Evolutionary conservation across 2,329 filamentous ascomycete genomes (phyloP).

Genomic region (Aspergillus piperis): DNA sequence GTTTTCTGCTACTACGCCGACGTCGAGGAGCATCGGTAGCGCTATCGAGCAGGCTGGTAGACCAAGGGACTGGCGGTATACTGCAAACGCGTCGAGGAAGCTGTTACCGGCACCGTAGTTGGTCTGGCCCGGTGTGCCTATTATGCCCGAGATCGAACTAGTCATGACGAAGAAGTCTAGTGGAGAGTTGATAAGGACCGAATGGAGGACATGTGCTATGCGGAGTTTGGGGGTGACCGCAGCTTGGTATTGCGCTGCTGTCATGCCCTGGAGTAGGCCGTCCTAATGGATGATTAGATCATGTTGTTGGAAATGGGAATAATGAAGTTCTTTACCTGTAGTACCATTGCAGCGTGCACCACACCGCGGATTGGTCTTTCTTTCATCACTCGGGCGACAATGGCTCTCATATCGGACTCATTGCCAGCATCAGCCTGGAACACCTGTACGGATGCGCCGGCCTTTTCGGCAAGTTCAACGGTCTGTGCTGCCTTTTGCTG

Average conservation of each 20-base stretch:
- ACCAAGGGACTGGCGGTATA: background rate
- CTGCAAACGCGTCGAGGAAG: background rate
- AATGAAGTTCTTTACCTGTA: background rate
- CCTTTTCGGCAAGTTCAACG: background rate
- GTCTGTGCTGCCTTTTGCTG: background rate
- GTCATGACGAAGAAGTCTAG: background rate
- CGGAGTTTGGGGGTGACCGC: background rate
- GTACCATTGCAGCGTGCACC: background rate
- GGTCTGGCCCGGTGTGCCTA: background rate
- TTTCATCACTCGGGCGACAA: background rate
- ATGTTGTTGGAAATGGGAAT: background rate
- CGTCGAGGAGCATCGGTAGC: constrained; percentile 5
- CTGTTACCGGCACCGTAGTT: background rate
- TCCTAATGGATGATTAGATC: background rate
- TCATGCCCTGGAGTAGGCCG: background rate
- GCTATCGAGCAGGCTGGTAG: constrained; percentile 26
- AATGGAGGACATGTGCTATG: background rate
- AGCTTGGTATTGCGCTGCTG: background rate
- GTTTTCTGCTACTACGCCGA: constrained; percentile 28
- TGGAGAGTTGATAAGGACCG: background rate
- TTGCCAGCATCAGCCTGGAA: background rate
- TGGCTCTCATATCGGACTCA: background rate
- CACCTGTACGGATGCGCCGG: background rate
- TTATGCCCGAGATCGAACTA: background rate
- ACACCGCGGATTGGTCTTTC: background rate